Evolutionary conservation across 306 rosid species (phyloP).

Genomic region (Canavalia ensiformis): DNA sequence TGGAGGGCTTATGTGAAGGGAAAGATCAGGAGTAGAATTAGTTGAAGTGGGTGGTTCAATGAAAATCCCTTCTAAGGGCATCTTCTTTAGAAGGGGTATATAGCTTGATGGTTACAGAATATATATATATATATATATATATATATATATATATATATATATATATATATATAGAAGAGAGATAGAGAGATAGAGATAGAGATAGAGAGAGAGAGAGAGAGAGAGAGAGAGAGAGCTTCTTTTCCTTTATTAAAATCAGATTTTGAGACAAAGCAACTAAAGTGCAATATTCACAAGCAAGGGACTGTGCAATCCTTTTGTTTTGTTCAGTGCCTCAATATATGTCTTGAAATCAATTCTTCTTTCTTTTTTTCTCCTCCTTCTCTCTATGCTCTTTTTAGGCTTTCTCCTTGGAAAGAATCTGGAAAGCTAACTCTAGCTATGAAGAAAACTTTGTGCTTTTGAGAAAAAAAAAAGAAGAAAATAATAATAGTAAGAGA

Average conservation of each 20-base stretch:
- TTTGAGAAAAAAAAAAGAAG: background rate
- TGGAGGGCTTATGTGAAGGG: conserved; percentile 91
- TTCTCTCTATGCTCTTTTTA: conserved; percentile 31
- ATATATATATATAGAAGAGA: background rate
- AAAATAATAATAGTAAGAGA: background rate
- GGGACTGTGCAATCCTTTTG: conserved; percentile 26
- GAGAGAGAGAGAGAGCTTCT: background rate
- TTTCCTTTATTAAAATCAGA: conserved; percentile 46
- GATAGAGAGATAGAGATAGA: background rate
- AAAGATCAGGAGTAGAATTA: conserved; percentile 80
- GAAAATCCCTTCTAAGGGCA: conserved; percentile 95
- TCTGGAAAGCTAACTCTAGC: conserved; percentile 54
- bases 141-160: conserved; percentile 33
- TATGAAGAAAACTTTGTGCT: conserved; percentile 50
- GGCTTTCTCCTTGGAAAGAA: conserved; percentile 53
- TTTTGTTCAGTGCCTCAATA: conserved; percentile 37
- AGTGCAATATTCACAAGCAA: conserved; percentile 53
- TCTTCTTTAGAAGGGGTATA: conserved; percentile 53
- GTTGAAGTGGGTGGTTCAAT: conserved; percentile 73
- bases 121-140: conserved; percentile 20
- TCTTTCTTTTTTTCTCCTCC: background rate
- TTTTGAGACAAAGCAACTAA: conserved; percentile 42
- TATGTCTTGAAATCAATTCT: background rate
- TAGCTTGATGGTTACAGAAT: conserved; percentile 22
- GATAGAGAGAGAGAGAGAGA: background rate